These are phyloP conservation scores for Paragyromitra xinjiangensis DNA, from an alignment of 495 filamentous ascomycete species.

Conservation along the genomic window DNA sequence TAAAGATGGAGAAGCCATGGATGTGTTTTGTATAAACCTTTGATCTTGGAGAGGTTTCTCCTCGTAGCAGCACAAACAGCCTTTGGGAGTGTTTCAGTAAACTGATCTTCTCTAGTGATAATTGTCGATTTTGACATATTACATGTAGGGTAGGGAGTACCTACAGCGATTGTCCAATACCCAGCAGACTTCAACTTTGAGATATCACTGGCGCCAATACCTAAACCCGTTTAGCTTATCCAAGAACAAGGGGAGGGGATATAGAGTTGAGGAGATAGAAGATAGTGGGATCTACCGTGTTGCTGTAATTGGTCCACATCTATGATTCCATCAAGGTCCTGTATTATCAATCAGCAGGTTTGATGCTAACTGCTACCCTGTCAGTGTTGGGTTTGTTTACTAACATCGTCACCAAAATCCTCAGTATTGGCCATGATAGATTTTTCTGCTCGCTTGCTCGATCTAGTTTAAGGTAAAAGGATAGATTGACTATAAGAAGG, in stretches of 20 bases:
- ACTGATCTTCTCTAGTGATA: neutral
- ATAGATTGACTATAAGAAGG: neutral
- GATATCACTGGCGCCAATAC: constrained; percentile 78
- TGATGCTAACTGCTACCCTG: neutral
- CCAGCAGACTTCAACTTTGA: constrained; percentile 75
- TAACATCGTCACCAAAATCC: constrained; percentile 51
- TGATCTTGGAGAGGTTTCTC: constrained; percentile 74
- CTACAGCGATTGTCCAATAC: constrained; percentile 75
- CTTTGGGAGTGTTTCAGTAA: constrained; percentile 58
- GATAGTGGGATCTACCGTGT: constrained; percentile 64
- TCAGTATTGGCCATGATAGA: constrained; percentile 45
- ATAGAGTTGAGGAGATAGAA: constrained; percentile 1
- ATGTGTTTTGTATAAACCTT: constrained; percentile 61
- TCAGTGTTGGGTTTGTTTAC: neutral
- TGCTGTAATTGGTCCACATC: constrained; percentile 79
- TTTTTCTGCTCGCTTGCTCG: neutral
- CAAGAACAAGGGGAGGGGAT: neutral
- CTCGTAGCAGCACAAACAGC: constrained; percentile 73
- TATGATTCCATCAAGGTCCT: constrained; percentile 64
- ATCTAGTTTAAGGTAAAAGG: neutral
- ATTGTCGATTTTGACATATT: neutral
- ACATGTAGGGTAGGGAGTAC: constrained; percentile 9
- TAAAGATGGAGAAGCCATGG: neutral
- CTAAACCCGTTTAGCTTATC: constrained; percentile 58
- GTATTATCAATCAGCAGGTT: constrained; percentile 13